Base-by-base conservation (phyloP, 192 early-diverging fungal species). In the Coemansia sp. region DNA sequence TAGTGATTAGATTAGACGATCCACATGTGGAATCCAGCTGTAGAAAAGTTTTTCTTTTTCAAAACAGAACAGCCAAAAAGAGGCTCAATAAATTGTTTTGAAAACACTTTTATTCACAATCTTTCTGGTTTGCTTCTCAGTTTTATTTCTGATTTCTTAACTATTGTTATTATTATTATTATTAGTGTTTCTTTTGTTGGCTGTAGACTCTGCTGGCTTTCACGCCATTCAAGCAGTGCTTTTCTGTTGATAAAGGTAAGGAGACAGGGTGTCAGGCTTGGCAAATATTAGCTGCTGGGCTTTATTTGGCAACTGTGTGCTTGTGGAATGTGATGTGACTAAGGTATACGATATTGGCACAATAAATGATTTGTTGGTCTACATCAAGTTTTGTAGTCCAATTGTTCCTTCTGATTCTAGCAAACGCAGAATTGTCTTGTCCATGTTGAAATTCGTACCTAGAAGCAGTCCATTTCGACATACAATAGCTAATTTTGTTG, bases 351-450 rank as follows among this genome's bases (percentile, higher is more conserved):
- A 68, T 60, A 57, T 49, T 67, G 49, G 17, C 67, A 19, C 10
- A 46, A 61, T 60, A 54, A 54, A 68, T 79, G 76, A 79, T 68
- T 64, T 46, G 46, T 64, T 70, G 51, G 72, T 45, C 69, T 58
- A 66, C 68, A 61, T 42, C 62, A 39, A 14, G n/a, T 58, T 37
- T 40, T 61, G 65, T 67, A 39, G 74, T 66, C 38, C 61, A 76
- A 56, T 76, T 71, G 74, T 66, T 76, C 74, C 74, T 76, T 22
- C 74, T 76, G 74, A 76, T 8, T 48, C 51, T 11, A 56, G 5
- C 51, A 53, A 53, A 45, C 8, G 13, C 44, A 45, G 44, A 45
- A 45, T 45, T 45, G 44, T 45, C 13, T 45, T 45, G 0, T 32
- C 32, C 32, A 4, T 32, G 32, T 32, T 32, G 32, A 2, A 32